These are phyloP conservation scores for Sungouiozyma ichnusensis DNA, from an alignment of 805 yeast species.

Conservation along the genomic window DNA sequence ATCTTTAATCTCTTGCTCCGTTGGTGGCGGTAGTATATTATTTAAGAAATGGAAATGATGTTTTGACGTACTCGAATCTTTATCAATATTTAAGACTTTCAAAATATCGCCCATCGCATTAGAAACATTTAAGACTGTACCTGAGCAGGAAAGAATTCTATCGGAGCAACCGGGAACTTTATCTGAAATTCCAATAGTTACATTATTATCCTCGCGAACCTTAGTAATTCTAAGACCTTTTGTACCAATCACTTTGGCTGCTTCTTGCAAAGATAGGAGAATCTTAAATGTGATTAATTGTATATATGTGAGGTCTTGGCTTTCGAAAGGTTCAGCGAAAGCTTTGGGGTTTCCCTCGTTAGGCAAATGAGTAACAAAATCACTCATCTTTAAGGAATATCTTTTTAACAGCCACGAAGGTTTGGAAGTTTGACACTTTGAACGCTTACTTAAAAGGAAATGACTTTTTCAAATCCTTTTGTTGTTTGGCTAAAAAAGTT, in stretches of 20 bases:
- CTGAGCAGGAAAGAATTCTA: slow-evolving; percentile 70
- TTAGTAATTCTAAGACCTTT: slow-evolving; percentile 70
- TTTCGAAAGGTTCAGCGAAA: not conserved
- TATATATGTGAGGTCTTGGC: slow-evolving; percentile 2
- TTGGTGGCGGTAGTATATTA: slow-evolving; percentile 25
- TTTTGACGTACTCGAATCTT: slow-evolving; percentile 18
- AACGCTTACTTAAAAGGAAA: no score
- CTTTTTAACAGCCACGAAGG: no score
- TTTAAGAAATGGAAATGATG: slow-evolving; percentile 36
- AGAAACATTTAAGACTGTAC: slow-evolving; percentile 58
- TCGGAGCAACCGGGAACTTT: slow-evolving; percentile 73
- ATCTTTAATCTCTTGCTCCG: slow-evolving; percentile 21
- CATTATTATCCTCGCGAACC: slow-evolving; percentile 62
- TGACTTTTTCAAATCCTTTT: no score
- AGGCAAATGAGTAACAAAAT: not conserved
- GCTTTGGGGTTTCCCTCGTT: not conserved
- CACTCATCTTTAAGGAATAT: no score
- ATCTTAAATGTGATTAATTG: slow-evolving; percentile 29
- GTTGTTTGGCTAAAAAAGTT: no score
- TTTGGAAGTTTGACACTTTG: no score
- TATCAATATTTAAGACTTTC: slow-evolving; percentile 27
- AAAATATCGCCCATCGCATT: slow-evolving; percentile 63
- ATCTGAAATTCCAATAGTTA: slow-evolving; percentile 80
- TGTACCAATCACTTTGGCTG: slow-evolving; percentile 83
- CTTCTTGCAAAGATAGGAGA: slow-evolving; percentile 73